A percentile compares a stretch with the other conserved stretches of the same genome.
Evolutionary conservation across 805 yeast species (phyloP).

Genomic region (Kodamaea restingae): DNA sequence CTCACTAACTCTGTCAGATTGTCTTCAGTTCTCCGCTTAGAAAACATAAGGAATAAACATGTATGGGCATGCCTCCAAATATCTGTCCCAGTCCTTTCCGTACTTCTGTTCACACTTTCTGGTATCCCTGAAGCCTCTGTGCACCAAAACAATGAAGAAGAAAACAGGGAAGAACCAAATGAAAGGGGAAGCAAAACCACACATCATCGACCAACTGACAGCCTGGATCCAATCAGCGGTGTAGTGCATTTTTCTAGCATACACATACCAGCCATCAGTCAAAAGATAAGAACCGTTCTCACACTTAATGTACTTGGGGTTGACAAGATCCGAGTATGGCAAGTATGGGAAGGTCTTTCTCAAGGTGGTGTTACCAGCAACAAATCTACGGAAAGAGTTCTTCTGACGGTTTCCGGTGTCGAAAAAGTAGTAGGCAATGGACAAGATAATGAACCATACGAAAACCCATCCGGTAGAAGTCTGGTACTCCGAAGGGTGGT

Average conservation of each 20-base stretch:
- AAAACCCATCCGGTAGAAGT: constrained; percentile 64
- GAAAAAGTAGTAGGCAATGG: constrained; percentile 82
- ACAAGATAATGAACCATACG: constrained; percentile 51
- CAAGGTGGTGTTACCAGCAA: constrained; percentile 72
- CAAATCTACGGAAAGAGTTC: constrained; percentile 79
- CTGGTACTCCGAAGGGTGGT: constrained; percentile 76
- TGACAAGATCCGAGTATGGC: constrained; percentile 74
- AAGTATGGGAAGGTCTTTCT: constrained; percentile 93
- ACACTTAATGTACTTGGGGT: constrained; percentile 84
- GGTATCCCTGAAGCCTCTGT: constrained; percentile 86
- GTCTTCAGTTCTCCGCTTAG: constrained; percentile 19
- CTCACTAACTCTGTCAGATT: no score
- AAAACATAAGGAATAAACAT: constrained; percentile 84
- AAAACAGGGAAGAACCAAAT: constrained; percentile 96
- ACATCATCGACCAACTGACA: constrained; percentile 84
- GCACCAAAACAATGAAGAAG: constrained; percentile 81
- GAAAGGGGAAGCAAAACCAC: constrained; percentile 84
- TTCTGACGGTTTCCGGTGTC: constrained; percentile 95
- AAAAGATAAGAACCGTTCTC: constrained; percentile 79
- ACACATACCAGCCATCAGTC: constrained; percentile 91
- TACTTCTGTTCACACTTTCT: constrained; percentile 82
- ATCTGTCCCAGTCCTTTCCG: constrained; percentile 91
- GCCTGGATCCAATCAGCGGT: constrained; percentile 91
- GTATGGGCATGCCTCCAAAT: constrained; percentile 84
- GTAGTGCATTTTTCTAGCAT: constrained; percentile 92